Conservation (phyloP, 192 early-diverging fungal species). For the Rhizophagus clarus region DNA sequence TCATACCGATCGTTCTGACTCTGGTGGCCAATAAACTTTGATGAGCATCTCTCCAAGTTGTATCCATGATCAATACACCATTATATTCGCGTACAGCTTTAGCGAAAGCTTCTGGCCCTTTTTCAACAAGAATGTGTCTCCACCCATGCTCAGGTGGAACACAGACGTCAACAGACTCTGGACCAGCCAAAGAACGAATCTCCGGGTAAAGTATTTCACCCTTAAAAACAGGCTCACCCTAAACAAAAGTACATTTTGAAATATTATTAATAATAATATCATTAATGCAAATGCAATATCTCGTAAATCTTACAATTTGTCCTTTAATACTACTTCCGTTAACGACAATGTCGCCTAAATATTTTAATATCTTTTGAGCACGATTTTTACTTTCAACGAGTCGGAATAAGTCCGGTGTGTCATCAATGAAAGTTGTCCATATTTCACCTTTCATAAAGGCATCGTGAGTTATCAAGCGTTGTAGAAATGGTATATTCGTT, state of each 20-base stretch:
- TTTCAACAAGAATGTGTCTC: conserved; percentile 82
- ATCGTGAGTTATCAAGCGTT: conserved; percentile 80
- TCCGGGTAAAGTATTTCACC: conserved; percentile 67
- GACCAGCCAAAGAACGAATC: conserved; percentile 51
- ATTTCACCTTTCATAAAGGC: conserved; percentile 80
- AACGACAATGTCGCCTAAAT: conserved; percentile 88
- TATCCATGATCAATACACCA: conserved; percentile 93
- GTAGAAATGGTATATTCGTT: conserved; percentile 95
- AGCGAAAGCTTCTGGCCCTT: conserved; percentile 91
- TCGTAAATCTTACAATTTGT: conserved; percentile 59
- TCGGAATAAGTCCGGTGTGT: conserved; percentile 89
- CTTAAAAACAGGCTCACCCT: conserved; percentile 70
- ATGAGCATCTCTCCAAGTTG: conserved; percentile 97
- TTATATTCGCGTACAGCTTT: conserved; percentile 86
- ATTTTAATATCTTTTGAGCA: conserved; percentile 84
- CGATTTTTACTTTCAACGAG: conserved; percentile 79
- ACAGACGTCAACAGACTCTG: conserved; percentile 52
- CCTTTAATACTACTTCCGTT: conserved; percentile 93
- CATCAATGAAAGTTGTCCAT: conserved; percentile 99
- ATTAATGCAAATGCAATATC: not conserved
- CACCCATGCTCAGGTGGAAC: conserved; percentile 75
- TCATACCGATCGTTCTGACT: conserved; percentile 93
- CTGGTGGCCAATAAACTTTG: conserved; percentile 95
- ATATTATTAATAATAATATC: not conserved
- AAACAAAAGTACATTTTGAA: not conserved